phyloP scores from a whole-genome alignment of 306 rosid genomes.

The Hippophae rhamnoides region DNA sequence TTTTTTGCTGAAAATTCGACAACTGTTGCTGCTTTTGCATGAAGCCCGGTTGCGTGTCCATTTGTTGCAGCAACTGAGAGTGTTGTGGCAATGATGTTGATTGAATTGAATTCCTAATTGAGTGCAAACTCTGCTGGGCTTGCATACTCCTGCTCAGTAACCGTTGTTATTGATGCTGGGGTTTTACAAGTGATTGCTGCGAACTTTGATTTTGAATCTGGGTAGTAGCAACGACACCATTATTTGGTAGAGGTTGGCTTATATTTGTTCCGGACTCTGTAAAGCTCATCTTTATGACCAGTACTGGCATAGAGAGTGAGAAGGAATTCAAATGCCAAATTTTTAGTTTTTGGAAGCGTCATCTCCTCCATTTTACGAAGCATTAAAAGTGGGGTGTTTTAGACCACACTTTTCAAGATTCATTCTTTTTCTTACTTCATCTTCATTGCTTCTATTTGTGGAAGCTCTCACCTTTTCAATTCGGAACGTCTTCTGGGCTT shows the following conservation, averaged over 20 bases:
- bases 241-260: slow-evolving; percentile 36
- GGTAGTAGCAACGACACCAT: slow-evolving; percentile 27
- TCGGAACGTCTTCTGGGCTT: slow-evolving; percentile 21
- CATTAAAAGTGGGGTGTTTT: slow-evolving; percentile 25
- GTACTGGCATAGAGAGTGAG: slow-evolving; percentile 21
- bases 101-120: slow-evolving; percentile 51
- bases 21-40: slow-evolving; percentile 56
- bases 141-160: slow-evolving; percentile 49
- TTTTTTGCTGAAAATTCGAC: slow-evolving; percentile 58
- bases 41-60: slow-evolving; percentile 58
- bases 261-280: slow-evolving; percentile 26
- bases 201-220: slow-evolving; percentile 25
- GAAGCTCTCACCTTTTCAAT: slow-evolving; percentile 10
- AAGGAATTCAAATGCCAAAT: slow-evolving; percentile 22
- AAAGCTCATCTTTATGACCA: slow-evolving; percentile 20
- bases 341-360: background rate
- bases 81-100: slow-evolving; percentile 53
- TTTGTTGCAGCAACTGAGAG: slow-evolving; percentile 67
- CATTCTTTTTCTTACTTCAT: slow-evolving; percentile 13
- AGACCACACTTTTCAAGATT: slow-evolving; percentile 12
- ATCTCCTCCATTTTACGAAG: slow-evolving; percentile 24
- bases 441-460: slow-evolving; percentile 16
- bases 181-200: slow-evolving; percentile 46
- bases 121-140: slow-evolving; percentile 52
- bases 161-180: slow-evolving; percentile 83